Base-by-base conservation (phyloP, 2,329 filamentous ascomycete species). In the Pseudodiploospora longispora region DNA sequence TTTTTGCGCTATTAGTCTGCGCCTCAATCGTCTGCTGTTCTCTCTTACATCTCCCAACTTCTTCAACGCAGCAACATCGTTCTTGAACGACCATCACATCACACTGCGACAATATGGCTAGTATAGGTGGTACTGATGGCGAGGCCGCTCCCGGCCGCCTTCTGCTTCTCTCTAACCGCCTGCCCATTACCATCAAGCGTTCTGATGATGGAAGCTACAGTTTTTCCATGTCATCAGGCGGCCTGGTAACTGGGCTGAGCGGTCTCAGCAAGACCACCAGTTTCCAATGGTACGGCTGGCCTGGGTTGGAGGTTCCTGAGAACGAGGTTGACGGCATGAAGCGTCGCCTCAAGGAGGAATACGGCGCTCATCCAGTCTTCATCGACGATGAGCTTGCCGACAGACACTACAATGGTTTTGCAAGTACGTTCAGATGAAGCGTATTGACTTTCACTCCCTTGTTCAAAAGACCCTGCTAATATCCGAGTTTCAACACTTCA, bases 261-360 rank as follows among this genome's bases (percentile, higher is more conserved):
- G 93, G 93, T 28, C 71, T 97, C 47, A 84, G 87, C 57, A 96
- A 96, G 68, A 85, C 87, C 30, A 95, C 88, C 28, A 91, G 83
- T 54, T 97, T 97, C 67, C 87, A 93, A 65, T 98, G 93, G 93
- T 97, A 97, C 67, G 93, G 93, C 54, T 97, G 93, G 91, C 90
- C 93, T 1, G 93, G 93, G 33, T 70, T 95, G 40, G 88, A 97
- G 65, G 82, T 97, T 4, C 91, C 91, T 34, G 87, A 94, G 51
- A 77, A 81, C 44, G 91, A 97, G 65, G 77, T 87, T 36, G 72
- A 76, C 2, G 74, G 76, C 44, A 82, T 98, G 64, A 84, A 80
- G 59, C 75, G 84, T 59, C 81, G 85, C 51, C 71, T 97, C 59
- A 86, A 87, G 68, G 82, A 93, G 27, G 85, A 96, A 58, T 90